These are phyloP conservation scores for Penicillium brasilianum DNA, from an alignment of 2,329 filamentous ascomycete genomes.

Conservation along the genomic window DNA sequence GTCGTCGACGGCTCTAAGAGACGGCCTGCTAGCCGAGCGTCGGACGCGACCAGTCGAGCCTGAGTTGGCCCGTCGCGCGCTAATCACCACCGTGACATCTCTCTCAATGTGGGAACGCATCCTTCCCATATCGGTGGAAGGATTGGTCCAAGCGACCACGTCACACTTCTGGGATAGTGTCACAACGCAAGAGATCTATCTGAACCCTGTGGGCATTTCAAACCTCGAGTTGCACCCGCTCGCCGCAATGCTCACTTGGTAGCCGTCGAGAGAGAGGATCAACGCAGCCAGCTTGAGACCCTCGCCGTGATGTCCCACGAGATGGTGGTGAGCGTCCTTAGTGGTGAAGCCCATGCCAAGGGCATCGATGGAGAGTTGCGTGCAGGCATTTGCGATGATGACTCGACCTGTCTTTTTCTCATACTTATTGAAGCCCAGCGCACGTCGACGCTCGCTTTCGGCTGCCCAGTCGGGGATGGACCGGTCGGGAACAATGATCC, in stretches of 20 bases:
- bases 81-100: constrained; percentile 5
- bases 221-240: constrained; percentile 11
- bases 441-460: background rate
- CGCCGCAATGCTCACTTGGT: constrained; percentile 8
- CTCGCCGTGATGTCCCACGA: constrained; percentile 12
- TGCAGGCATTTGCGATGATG: background rate
- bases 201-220: constrained; percentile 1
- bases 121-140: constrained; percentile 7
- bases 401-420: background rate
- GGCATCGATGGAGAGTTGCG: background rate
- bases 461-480: background rate
- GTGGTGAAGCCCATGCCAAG: constrained; percentile 8
- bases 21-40: background rate
- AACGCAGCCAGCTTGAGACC: constrained; percentile 17
- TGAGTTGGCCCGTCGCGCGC: constrained; percentile 4
- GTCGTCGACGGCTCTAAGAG: background rate
- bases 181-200: constrained; percentile 1
- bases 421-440: background rate
- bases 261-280: constrained; percentile 8
- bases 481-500: background rate
- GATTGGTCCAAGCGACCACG: background rate
- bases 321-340: constrained; percentile 3
- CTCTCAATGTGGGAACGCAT: constrained; percentile 2
- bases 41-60: constrained; percentile 2
- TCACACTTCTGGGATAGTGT: background rate